These are phyloP conservation scores for Leccinum fallax DNA, from an alignment of 1,284 basidiomycete species.

Conservation along the genomic window DNA sequence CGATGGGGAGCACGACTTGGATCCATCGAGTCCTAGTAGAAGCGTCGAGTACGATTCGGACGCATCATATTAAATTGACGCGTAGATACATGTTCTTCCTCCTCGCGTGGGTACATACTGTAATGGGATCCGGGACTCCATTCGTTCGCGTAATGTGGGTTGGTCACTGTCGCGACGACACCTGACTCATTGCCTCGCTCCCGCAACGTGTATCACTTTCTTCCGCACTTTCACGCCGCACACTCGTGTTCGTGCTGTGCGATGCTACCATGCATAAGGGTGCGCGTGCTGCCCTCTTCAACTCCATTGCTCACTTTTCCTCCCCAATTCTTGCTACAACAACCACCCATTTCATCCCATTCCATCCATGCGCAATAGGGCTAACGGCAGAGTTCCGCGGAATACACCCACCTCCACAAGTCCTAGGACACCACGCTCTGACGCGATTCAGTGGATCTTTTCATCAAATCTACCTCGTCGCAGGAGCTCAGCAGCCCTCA, in stretches of 20 bases:
- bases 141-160: conserved; percentile 14
- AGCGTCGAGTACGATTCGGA: conserved; percentile 22
- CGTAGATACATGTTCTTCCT: conserved; percentile 2
- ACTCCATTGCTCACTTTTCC: conserved; percentile 13
- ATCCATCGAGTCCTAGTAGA: background rate
- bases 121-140: background rate
- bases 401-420: conserved; percentile 24
- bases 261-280: conserved; percentile 30
- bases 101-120: background rate
- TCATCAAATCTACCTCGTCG: conserved; percentile 67
- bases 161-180: conserved; percentile 10
- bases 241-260: conserved; percentile 37
- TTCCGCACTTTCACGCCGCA: conserved; percentile 27
- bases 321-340: conserved; percentile 3
- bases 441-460: conserved; percentile 64
- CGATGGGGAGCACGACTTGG: conserved; percentile 4
- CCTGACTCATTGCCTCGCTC: conserved; percentile 23
- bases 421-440: conserved; percentile 35
- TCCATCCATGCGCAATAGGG: conserved; percentile 30
- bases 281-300: conserved; percentile 26
- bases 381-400: conserved; percentile 25
- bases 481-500: conserved; percentile 58
- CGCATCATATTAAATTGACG: conserved; percentile 2
- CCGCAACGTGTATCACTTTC: conserved; percentile 27
- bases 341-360: conserved; percentile 6